Evolutionary conservation across 139 green algal species (phyloP), one percentile per base, ranked within the genome.

Genomic region (Microglena sp.): DNA sequence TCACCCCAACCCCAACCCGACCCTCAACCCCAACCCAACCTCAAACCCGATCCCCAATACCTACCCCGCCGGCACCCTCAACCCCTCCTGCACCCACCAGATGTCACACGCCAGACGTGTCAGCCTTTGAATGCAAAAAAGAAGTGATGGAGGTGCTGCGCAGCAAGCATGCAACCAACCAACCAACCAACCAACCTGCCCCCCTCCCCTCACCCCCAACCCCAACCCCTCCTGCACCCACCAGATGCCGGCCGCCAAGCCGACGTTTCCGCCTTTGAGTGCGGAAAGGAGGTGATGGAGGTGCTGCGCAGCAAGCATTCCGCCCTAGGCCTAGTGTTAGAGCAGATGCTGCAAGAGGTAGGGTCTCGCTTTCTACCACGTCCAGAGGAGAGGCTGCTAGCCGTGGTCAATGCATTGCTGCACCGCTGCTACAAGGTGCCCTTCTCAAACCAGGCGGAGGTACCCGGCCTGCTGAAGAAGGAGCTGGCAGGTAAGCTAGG

Each of bases 361-460:
- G 84, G 82, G 59, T 70, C 46, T 27, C 75, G 73, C 24, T 98
- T 99, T 63, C 78, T 84, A 31, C 80, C 85, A 0, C 81, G 84
- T 33, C 85, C 93, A 0, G 86, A 96, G 77, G 94, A 99, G 84
- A 69, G 94, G 2, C 79, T 99, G 69, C 75, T 97, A 45, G 82
- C 85, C 2, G 91, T 99, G 21, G 86, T 98, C 24, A 81, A 93
- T 57, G 89, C 91, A 8, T 82, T 99, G 69, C 85, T 97, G 73
- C 84, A 93, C 45, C 81, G 91, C 44, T 97, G 88, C 63, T 95
- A 93, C 80, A 93, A 95, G 75, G 73, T 77, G 33, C 71, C 76
- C 15, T 76, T 82, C 33, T 56, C 82, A 40, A 72, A 84, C 33
- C 30, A 24, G 0, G 75, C 81, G 18, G 66, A 87, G 26, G 87